A percentile compares a stretch with the other conserved stretches of the same genome.
phyloP scores from a whole-genome alignment of 495 filamentous ascomycete genomes.

The Tuber umbilicatum region DNA sequence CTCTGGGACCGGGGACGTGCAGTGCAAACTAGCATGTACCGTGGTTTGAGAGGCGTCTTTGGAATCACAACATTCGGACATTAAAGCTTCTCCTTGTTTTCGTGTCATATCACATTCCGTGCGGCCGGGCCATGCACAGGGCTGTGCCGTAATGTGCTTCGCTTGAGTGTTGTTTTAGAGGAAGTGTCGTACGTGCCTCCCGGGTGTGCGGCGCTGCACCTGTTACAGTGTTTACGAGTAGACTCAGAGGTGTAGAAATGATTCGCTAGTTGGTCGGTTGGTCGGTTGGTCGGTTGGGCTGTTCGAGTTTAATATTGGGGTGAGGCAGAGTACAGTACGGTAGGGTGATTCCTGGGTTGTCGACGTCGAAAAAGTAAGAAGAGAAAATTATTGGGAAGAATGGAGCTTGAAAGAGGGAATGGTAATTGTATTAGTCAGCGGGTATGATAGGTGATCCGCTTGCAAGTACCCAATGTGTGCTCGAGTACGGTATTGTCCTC shows the following conservation, averaged over 20 bases:
- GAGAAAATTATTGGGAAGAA: no score
- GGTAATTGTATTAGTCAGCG: background rate
- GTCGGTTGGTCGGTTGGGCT: background rate
- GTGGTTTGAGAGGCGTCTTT: background rate
- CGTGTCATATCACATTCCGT: background rate
- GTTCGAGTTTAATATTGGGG: background rate
- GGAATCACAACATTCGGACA: background rate
- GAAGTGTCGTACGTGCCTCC: background rate
- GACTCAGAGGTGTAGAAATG: background rate
- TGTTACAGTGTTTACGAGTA: background rate
- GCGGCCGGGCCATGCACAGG: background rate
- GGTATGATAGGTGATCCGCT: background rate
- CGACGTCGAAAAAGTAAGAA: background rate
- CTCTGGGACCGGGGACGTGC: background rate
- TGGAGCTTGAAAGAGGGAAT: background rate
- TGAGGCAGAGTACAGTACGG: background rate
- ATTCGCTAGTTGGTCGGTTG: background rate
- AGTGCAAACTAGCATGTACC: background rate
- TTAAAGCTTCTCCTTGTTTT: background rate
- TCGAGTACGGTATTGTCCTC: background rate
- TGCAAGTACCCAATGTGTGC: background rate
- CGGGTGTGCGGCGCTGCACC: background rate
- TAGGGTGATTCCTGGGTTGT: background rate
- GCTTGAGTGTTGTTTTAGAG: background rate
- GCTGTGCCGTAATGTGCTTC: background rate